Conservation (phyloP, 805 yeast genomes). For the Metschnikowia orientalis region DNA sequence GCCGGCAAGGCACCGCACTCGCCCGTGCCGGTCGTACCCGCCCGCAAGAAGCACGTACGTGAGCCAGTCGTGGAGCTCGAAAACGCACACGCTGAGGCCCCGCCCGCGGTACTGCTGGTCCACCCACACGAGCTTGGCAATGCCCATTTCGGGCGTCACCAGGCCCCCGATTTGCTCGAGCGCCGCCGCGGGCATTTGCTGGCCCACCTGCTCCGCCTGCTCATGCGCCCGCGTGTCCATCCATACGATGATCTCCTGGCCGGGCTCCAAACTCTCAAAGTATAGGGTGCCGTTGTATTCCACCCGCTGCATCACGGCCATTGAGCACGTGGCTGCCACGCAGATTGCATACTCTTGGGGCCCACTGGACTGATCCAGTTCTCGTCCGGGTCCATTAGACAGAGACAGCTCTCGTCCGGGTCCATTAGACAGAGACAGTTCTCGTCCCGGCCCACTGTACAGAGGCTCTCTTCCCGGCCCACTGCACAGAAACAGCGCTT, state of each 20-base stretch:
- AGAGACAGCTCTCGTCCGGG: too few species aligned
- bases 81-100: slow-evolving; percentile 25
- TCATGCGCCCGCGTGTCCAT: slow-evolving; percentile 48
- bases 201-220: slow-evolving; percentile 31
- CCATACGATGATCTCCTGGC: slow-evolving; percentile 51
- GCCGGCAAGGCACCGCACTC: slow-evolving; percentile 10
- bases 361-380: too few species aligned
- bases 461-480: too few species aligned
- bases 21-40: slow-evolving; percentile 19
- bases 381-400: too few species aligned
- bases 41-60: slow-evolving; percentile 25
- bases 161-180: slow-evolving; percentile 36
- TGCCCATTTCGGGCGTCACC: slow-evolving; percentile 54
- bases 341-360: slow-evolving; percentile 21
- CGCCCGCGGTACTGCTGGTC: slow-evolving; percentile 20
- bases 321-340: slow-evolving; percentile 57
- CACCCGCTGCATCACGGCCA: slow-evolving; percentile 40
- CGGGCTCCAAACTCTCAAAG: slow-evolving; percentile 29
- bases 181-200: slow-evolving; percentile 18
- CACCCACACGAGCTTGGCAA: slow-evolving; percentile 47
- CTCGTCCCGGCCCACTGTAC: too few species aligned
- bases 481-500: too few species aligned
- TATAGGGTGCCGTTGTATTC: slow-evolving; percentile 12
- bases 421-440: too few species aligned
- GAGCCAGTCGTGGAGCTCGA: slow-evolving; percentile 52